Evolutionary conservation across 2,329 filamentous ascomycete species (phyloP).

Genomic region (Fusarium dimerum): DNA sequence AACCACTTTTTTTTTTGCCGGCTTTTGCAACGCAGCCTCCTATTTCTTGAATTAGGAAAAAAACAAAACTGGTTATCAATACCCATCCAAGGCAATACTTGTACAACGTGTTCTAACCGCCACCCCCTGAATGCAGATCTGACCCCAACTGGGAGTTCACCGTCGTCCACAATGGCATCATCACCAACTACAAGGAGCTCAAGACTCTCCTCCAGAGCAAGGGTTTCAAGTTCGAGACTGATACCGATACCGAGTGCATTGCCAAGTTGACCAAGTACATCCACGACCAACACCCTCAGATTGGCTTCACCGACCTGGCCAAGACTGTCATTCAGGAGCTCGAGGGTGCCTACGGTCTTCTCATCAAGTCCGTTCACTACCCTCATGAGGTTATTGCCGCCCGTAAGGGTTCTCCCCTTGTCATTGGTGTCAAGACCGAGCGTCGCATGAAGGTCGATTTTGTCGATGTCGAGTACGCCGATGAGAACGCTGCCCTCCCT

Average conservation of each 20-base stretch:
- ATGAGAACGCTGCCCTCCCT: constrained; percentile 79
- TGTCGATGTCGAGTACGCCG: constrained; percentile 95
- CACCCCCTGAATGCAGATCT: constrained; percentile 58
- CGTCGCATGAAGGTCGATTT: constrained; percentile 99
- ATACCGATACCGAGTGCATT: constrained; percentile 99
- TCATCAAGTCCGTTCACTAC: constrained; percentile 98
- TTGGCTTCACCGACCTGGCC: constrained; percentile 94
- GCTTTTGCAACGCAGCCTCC: constrained; percentile 1
- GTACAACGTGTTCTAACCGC: constrained; percentile 22
- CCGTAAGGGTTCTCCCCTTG: constrained; percentile 95
- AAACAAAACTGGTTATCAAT: constrained; percentile 6
- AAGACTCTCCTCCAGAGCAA: constrained; percentile 91
- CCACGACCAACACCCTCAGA: constrained; percentile 88
- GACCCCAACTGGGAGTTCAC: constrained; percentile 95
- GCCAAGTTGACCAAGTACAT: constrained; percentile 99
- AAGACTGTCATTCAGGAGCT: constrained; percentile 99
- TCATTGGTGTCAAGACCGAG: constrained; percentile 94
- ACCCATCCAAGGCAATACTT: constrained; percentile 1
- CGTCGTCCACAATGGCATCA: constrained; percentile 99
- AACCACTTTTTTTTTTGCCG: neutral
- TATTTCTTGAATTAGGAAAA: neutral
- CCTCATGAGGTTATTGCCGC: constrained; percentile 97
- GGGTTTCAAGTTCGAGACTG: constrained; percentile 98
- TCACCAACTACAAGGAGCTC: constrained; percentile 99
- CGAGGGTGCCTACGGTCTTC: constrained; percentile 93